Evolutionary conservation across 78 protist genomes (phyloP).

Genomic region (Diacronema lutheri): DNA sequence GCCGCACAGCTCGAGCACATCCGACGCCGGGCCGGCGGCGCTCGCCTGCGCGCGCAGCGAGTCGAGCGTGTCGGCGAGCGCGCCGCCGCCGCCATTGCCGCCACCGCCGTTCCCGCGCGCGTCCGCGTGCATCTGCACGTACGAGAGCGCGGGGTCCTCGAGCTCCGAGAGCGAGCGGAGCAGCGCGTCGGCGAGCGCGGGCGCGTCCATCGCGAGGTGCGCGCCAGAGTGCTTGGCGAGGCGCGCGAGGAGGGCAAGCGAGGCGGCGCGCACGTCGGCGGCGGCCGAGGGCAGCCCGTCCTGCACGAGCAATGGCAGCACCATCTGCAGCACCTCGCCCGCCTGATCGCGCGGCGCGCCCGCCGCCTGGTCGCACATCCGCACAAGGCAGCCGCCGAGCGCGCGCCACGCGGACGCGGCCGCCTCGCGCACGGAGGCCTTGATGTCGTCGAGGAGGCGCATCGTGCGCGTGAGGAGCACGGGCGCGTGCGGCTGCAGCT

Average conservation of each 20-base stretch:
- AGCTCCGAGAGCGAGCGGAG: background rate
- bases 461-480: background rate
- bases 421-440: slow-evolving; percentile 7
- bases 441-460: slow-evolving; percentile 16
- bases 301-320: background rate
- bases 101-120: no score
- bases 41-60: background rate
- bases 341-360: background rate
- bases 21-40: background rate
- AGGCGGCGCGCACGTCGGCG: background rate
- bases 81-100: background rate
- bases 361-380: background rate
- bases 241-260: background rate
- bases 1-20: background rate
- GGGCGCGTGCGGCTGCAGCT: background rate
- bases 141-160: background rate
- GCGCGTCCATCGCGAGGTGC: background rate
- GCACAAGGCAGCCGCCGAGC: background rate
- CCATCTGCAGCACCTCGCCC: background rate
- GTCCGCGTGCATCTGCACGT: background rate
- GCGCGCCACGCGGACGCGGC: slow-evolving; percentile 3
- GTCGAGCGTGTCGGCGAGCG: background rate
- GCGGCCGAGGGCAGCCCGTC: background rate
- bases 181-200: background rate
- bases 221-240: background rate